Evolutionary conservation across 768 basidiomycete species (phyloP).

Genomic region (Xerocomellus chrysenteron): DNA sequence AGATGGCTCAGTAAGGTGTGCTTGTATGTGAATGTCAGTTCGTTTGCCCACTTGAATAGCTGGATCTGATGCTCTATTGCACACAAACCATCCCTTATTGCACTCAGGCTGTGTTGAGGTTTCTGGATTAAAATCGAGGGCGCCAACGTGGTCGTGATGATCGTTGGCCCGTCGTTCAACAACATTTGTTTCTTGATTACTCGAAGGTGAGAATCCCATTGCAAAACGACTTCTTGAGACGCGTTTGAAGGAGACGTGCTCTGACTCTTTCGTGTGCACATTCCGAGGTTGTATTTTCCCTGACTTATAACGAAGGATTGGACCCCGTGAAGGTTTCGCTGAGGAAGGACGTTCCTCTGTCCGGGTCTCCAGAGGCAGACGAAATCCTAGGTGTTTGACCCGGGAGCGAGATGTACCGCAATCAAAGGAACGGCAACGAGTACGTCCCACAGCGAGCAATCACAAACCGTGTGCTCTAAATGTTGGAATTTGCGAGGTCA

Average conservation of each 20-base stretch:
- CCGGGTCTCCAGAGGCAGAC: background rate
- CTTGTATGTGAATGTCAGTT: background rate
- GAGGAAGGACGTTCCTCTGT: background rate
- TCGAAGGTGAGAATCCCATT: background rate
- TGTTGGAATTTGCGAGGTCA: background rate
- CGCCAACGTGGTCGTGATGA: background rate
- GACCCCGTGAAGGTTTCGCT: background rate
- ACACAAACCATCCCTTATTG: background rate
- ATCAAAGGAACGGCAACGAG: background rate
- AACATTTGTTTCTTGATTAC: background rate
- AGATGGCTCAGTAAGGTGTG: background rate
- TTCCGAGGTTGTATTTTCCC: background rate
- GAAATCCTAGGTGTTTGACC: background rate
- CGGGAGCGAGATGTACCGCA: background rate
- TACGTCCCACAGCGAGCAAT: background rate
- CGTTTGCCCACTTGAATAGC: background rate
- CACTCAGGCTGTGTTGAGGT: background rate
- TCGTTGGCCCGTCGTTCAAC: background rate
- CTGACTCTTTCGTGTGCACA: background rate
- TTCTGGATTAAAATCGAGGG: background rate
- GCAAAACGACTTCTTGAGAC: background rate
- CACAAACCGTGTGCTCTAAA: background rate
- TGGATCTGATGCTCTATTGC: background rate
- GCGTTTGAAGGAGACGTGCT: background rate
- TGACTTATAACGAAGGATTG: background rate